These are phyloP conservation scores for Amanita rimosa DNA, from an alignment of 768 basidiomycete species.

Conservation along the genomic window DNA sequence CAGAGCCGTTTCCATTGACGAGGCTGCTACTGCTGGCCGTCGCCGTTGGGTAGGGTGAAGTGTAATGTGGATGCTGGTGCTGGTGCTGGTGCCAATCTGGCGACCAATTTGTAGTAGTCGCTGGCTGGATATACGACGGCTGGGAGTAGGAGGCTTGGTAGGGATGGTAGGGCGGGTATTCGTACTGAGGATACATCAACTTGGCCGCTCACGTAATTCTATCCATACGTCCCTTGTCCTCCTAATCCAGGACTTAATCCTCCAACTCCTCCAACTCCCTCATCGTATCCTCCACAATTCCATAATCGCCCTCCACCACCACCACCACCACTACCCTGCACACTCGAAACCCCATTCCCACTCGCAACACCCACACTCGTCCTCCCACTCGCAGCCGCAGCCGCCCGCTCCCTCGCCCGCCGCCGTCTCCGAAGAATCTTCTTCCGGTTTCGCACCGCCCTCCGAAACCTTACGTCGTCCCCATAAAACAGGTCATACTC, in stretches of 20 bases:
- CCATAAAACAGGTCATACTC: slow-evolving; percentile 91
- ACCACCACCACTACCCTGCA: no score
- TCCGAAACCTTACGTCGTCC: slow-evolving; percentile 54
- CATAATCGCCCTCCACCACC: no score
- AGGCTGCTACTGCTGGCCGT: no score
- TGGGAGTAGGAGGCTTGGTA: background rate
- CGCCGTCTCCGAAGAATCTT: slow-evolving; percentile 63
- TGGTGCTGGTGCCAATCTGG: background rate
- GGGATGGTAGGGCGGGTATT: background rate
- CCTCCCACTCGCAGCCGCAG: slow-evolving; percentile 28
- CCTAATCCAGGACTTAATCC: no score
- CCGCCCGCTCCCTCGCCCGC: slow-evolving; percentile 63
- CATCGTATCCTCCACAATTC: background rate
- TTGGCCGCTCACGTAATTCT: background rate
- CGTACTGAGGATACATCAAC: background rate
- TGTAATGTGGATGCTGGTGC: background rate
- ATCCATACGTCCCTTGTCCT: background rate
- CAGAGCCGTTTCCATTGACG: no score
- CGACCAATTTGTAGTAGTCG: background rate
- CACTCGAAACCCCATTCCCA: no score
- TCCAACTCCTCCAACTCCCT: background rate
- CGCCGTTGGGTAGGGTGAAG: no score
- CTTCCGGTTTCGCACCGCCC: slow-evolving; percentile 61
- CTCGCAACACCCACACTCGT: background rate
- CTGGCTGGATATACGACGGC: background rate